A percentile compares a stretch with the other conserved stretches of the same genome.
These are phyloP conservation scores for Urochloa ruziziensis DNA, from an alignment of 176 grass and related monocot species.

Conservation along the genomic window DNA sequence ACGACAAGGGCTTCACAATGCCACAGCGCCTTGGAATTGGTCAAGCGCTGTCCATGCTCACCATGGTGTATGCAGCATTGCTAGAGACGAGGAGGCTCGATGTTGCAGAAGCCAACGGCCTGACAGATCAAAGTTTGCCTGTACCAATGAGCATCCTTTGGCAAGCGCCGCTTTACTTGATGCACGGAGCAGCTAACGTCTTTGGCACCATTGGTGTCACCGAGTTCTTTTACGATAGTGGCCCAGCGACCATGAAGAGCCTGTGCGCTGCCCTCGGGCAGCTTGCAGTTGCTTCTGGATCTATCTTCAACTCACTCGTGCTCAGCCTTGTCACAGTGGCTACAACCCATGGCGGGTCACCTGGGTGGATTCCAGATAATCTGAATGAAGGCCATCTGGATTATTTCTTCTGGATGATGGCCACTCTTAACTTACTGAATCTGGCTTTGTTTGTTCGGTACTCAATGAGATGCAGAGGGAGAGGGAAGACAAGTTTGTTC, in stretches of 20 bases:
- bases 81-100: conserved; percentile 32
- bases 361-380: conserved; percentile 47
- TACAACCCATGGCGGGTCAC: neutral
- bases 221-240: conserved; percentile 47
- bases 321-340: neutral
- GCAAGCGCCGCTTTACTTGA: conserved; percentile 27
- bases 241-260: conserved; percentile 41
- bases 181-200: conserved; percentile 15
- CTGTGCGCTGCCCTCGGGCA: conserved; percentile 26
- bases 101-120: neutral
- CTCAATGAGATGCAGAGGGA: conserved; percentile 5
- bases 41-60: conserved; percentile 1
- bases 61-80: conserved; percentile 32
- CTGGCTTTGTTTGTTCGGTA: conserved; percentile 20
- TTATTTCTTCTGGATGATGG: conserved; percentile 48
- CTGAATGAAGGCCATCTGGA: conserved; percentile 54
- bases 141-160: conserved; percentile 47
- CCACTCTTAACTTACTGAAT: conserved; percentile 15
- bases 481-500: neutral
- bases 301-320: conserved; percentile 32
- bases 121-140: neutral
- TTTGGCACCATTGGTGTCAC: conserved; percentile 26
- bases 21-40: conserved; percentile 36
- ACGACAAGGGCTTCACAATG: conserved; percentile 25
- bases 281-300: neutral